Base-by-base conservation (phyloP, 805 yeast species). In the Candida oleophila region DNA sequence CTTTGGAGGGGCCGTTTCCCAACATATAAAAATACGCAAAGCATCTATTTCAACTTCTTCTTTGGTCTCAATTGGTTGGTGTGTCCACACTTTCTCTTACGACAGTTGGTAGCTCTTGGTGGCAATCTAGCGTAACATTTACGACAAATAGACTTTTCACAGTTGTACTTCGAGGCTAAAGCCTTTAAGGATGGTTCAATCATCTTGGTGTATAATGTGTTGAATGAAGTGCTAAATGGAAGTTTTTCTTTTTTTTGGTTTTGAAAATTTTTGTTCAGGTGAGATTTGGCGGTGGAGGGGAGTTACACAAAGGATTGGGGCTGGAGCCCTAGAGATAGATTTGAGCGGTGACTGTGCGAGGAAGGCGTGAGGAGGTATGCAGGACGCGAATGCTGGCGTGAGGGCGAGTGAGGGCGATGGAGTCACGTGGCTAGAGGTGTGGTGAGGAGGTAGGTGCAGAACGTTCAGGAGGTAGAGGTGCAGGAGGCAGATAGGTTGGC, bases 11-110 rank as follows among this genome's bases (percentile, higher is more conserved):
- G 25, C 11, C 22, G 43, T 32, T 16, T 30, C 19, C 43, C 35
- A 38, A 22, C 41, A 38, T 22, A 42, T 22, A 38, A 38, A 12
- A 68, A 25, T 25, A 25, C 30, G 65, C 72, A 73, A 73, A 70
- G 66, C 71, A 78, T 74, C 78, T 80, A 91, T 84, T 91, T 90
- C 76, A 89, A 85, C 91, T 92, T 92, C 96, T 92, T 92, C 96
- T 92, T 94, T 81, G 98, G 98, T 85, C 99, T 90, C 80, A 94
- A 89, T 84, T 94, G 99, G 86, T 94, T 94, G 76, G 97, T 83
- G 95, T 94, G 99, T 73, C 99, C 99, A 82, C 99, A 94, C 87
- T 94, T 94, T 89, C 97, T 90, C 98, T 94, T 94, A 85, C 99
- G 90, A 87, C 99, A 94, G 97, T 94, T 94, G 80, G 98, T 94